Evolutionary conservation across 345 rosid genomes (phyloP).

Genomic region (Laguncularia racemosa): DNA sequence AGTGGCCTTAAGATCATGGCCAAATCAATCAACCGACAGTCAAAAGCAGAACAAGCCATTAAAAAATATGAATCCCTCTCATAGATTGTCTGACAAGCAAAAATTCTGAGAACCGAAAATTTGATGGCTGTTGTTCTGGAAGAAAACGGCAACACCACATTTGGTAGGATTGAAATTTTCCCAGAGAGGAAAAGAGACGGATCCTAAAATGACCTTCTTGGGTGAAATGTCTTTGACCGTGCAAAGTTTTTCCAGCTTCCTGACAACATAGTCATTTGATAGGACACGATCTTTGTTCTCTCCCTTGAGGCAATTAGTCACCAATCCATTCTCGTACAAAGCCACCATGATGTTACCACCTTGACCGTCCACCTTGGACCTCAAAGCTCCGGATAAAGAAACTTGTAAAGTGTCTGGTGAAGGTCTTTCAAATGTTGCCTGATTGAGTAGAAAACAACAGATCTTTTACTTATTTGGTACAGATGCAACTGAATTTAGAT

Average conservation of each 20-base stretch:
- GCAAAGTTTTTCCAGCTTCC: slow-evolving; percentile 71
- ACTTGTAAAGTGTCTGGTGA: slow-evolving; percentile 55
- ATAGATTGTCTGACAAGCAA: slow-evolving; percentile 44
- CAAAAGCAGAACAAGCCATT: too few species aligned
- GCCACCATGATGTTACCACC: slow-evolving; percentile 73
- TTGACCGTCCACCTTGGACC: slow-evolving; percentile 42
- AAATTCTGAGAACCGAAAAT: slow-evolving; percentile 71
- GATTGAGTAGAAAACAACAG: neutral
- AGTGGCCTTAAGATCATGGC: too few species aligned
- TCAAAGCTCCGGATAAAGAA: slow-evolving; percentile 46
- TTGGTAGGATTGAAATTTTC: slow-evolving; percentile 58
- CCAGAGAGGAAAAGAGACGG: slow-evolving; percentile 60
- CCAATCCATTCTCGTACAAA: slow-evolving; percentile 61
- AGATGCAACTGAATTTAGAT: too few species aligned
- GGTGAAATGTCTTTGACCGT: slow-evolving; percentile 51
- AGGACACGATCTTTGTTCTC: slow-evolving; percentile 74
- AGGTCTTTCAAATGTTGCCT: slow-evolving; percentile 65
- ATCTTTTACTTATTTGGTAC: neutral
- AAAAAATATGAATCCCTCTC: slow-evolving; percentile 12
- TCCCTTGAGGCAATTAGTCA: slow-evolving; percentile 51
- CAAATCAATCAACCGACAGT: too few species aligned
- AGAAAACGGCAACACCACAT: slow-evolving; percentile 65
- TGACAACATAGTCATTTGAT: slow-evolving; percentile 66
- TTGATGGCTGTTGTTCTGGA: slow-evolving; percentile 54
- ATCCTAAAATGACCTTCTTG: slow-evolving; percentile 58